These are phyloP conservation scores for Crassisporium funariophilum DNA, from an alignment of 768 basidiomycete genomes.

Conservation along the genomic window DNA sequence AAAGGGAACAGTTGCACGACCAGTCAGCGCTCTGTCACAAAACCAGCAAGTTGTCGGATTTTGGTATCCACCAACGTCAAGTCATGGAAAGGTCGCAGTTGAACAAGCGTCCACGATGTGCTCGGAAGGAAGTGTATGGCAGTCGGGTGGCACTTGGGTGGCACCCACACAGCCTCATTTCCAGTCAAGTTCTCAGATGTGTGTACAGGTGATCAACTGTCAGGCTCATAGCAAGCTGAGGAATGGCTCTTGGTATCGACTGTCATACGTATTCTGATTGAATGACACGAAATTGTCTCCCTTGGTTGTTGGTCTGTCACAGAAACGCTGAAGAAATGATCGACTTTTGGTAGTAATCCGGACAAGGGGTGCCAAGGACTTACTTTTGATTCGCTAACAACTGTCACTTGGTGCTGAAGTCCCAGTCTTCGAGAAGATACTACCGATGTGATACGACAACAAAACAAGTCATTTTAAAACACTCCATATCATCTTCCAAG, in stretches of 20 bases:
- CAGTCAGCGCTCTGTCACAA: constrained; percentile 19
- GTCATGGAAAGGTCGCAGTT: constrained; percentile 16
- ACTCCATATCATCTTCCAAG: no score
- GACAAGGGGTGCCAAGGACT: no score
- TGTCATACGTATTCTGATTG: constrained; percentile 11
- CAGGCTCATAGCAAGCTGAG: constrained; percentile 9
- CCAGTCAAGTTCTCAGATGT: constrained; percentile 18
- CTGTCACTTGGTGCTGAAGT: no score
- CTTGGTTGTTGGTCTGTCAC: constrained; percentile 10
- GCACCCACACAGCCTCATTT: constrained; percentile 14
- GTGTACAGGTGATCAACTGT: constrained; percentile 17
- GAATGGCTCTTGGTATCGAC: constrained; percentile 10
- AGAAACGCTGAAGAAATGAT: no score
- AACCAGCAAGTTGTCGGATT: constrained; percentile 17
- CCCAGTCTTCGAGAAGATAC: no score
- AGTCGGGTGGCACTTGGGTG: constrained; percentile 5
- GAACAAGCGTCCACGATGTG: no score
- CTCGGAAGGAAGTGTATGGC: background rate
- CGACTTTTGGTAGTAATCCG: no score
- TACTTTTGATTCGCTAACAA: no score
- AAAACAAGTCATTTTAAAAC: no score
- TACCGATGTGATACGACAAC: no score
- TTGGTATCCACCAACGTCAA: constrained; percentile 25
- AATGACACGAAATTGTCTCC: constrained; percentile 1
- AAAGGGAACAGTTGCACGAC: constrained; percentile 16